These are phyloP conservation scores for Penicillium simplicissimum DNA, from an alignment of 495 filamentous ascomycete species.

Conservation along the genomic window DNA sequence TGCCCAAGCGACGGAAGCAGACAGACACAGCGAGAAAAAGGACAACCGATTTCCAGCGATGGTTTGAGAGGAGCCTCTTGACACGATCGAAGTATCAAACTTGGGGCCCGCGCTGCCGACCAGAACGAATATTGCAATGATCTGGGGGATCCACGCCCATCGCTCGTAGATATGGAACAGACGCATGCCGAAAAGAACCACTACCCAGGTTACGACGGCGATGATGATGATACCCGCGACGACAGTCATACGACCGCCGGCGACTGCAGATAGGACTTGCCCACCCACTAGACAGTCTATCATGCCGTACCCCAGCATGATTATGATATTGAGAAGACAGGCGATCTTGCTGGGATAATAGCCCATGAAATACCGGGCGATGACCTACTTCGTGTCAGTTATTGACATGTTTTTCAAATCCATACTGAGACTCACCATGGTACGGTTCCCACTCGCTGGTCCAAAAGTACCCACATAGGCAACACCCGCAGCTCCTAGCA, in stretches of 20 bases:
- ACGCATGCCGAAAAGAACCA: too few species aligned
- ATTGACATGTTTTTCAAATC: background rate
- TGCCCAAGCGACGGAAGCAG: constrained; percentile 53
- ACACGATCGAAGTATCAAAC: constrained; percentile 49
- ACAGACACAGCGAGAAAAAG: constrained; percentile 62
- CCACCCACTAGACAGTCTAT: constrained; percentile 55
- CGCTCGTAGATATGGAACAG: too few species aligned
- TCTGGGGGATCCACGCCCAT: too few species aligned
- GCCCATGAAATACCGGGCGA: constrained; percentile 68
- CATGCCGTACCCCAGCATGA: constrained; percentile 65
- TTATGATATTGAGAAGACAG: constrained; percentile 65
- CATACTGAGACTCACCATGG: constrained; percentile 48
- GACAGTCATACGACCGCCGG: constrained; percentile 53
- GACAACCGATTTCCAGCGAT: constrained; percentile 54
- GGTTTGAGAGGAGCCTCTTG: constrained; percentile 35
- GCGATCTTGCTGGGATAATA: constrained; percentile 69
- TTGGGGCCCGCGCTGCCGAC: constrained; percentile 59
- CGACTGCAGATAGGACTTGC: constrained; percentile 53
- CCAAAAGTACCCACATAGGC: constrained; percentile 69
- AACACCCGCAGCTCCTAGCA: constrained; percentile 55
- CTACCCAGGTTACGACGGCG: constrained; percentile 56
- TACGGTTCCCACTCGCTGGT: constrained; percentile 62
- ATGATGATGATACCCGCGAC: constrained; percentile 64
- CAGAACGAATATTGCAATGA: too few species aligned
- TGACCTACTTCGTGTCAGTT: constrained; percentile 44